phyloP scores from a whole-genome alignment of 345 rosid species.

The Eucalyptus marginata region DNA sequence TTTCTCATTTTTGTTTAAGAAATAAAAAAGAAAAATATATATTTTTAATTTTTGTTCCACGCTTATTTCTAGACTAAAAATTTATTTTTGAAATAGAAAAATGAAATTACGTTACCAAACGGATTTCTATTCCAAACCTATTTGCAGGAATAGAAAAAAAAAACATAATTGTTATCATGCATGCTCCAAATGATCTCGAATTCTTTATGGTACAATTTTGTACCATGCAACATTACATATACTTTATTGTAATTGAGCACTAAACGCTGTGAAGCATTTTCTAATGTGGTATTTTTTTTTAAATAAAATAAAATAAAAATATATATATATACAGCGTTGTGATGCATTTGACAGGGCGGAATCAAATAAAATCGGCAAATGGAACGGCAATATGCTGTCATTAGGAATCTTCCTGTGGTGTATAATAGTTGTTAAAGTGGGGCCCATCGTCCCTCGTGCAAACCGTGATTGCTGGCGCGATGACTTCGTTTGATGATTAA shows the following conservation, averaged over 20 bases:
- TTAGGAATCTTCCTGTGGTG: background rate
- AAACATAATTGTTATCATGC: too few relatives aligned
- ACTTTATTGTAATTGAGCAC: background rate
- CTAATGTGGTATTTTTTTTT: background rate
- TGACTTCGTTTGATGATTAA: background rate
- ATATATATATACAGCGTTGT: background rate
- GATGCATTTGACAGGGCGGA: background rate
- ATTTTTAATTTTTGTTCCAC: accelerated
- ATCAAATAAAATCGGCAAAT: background rate
- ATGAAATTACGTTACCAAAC: accelerated
- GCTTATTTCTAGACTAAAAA: too few relatives aligned
- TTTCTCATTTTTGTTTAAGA: too few relatives aligned
- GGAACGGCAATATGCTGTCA: background rate
- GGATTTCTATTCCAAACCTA: accelerated
- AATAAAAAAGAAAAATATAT: too few relatives aligned
- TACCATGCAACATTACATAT: accelerated
- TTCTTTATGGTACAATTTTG: background rate
- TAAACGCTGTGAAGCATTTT: background rate
- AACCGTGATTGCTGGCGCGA: background rate
- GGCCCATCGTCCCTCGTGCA: background rate
- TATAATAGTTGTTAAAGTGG: background rate
- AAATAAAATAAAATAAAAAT: too few relatives aligned
- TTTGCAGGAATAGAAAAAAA: accelerated
- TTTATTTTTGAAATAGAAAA: too few relatives aligned
- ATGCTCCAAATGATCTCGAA: background rate